Evolutionary conservation across 495 filamentous ascomycete genomes (phyloP).

Genomic region (Aspergillus indologenus): DNA sequence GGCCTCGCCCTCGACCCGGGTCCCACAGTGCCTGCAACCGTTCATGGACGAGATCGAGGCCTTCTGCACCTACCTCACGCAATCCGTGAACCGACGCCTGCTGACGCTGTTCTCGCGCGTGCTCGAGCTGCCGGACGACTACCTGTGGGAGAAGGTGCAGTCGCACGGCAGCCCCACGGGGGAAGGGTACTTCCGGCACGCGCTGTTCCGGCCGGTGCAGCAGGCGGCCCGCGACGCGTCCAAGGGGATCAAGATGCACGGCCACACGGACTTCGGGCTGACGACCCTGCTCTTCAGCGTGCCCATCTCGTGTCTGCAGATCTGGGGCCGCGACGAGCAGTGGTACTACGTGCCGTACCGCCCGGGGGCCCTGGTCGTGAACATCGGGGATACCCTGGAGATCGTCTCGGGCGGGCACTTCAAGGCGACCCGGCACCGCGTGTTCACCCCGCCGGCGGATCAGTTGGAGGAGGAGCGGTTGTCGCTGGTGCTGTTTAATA

Average conservation of each 20-base stretch:
- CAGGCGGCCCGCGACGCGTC: constrained; percentile 35
- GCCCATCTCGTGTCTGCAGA: constrained; percentile 42
- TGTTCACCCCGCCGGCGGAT: constrained; percentile 40
- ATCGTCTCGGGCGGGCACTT: constrained; percentile 49
- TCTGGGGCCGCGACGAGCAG: constrained; percentile 39
- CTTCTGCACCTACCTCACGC: constrained; percentile 43
- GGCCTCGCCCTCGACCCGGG: constrained; percentile 27
- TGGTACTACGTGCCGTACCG: constrained; percentile 46
- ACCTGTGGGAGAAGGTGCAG: constrained; percentile 46
- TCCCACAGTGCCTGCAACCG: constrained; percentile 37
- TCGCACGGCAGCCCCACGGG: constrained; percentile 42
- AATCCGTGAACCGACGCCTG: constrained; percentile 43
- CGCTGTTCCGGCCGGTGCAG: constrained; percentile 41
- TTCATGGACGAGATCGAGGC: constrained; percentile 47
- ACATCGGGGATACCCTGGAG: constrained; percentile 46
- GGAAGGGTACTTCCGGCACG: constrained; percentile 47
- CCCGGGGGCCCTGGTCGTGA: constrained; percentile 44
- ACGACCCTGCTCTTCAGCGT: constrained; percentile 45
- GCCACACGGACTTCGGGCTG: constrained; percentile 44
- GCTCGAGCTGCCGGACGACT: constrained; percentile 44
- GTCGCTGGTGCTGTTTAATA: constrained; percentile 44
- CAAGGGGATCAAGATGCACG: constrained; percentile 44
- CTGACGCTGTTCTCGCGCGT: constrained; percentile 45
- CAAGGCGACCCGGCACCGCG: constrained; percentile 45
- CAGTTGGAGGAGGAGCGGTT: constrained; percentile 39